phyloP scores from a whole-genome alignment of 2,329 filamentous ascomycete genomes.

The Ceratocystis eucalypticola region DNA sequence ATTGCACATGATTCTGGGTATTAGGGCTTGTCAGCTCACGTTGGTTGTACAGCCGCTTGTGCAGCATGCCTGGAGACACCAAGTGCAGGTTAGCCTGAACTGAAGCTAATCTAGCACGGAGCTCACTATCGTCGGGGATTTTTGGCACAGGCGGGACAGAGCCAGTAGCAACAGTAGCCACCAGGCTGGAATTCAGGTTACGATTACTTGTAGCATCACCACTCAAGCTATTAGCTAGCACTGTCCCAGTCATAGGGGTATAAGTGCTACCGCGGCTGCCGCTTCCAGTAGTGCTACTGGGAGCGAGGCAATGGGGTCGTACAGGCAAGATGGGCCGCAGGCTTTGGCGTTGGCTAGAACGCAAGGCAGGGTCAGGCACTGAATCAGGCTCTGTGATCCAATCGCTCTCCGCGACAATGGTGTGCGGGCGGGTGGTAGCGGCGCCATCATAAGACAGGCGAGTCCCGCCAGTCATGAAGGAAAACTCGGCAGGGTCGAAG shows the following conservation, averaged over 20 bases:
- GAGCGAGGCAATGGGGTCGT: not conserved
- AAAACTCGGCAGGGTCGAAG: conserved; percentile 6
- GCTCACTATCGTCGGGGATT: not conserved
- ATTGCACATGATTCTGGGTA: not conserved
- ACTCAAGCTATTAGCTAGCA: not conserved
- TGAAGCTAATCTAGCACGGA: not conserved
- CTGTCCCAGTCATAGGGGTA: not conserved
- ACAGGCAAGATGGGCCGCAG: not conserved
- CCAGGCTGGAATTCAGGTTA: not conserved
- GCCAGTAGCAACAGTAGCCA: not conserved
- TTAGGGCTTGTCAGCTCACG: not conserved
- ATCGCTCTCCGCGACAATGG: conserved; percentile 9
- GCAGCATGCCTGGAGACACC: not conserved
- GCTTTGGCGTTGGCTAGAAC: not conserved
- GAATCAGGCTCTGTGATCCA: conserved; percentile 16
- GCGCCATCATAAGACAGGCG: conserved; percentile 5
- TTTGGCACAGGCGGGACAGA: conserved; percentile 8
- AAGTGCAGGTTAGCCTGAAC: not conserved
- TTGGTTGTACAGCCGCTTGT: conserved; percentile 5
- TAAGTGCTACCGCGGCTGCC: not conserved
- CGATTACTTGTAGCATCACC: not conserved
- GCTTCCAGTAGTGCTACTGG: not conserved
- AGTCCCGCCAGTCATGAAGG: conserved; percentile 1
- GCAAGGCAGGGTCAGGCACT: not conserved
- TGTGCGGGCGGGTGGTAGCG: not conserved